Percentiles rank a stretch among this genome's conserved stretches.
Conservation (phyloP, 2,329 filamentous ascomycete species). For the Cordyceps pruinosa region DNA sequence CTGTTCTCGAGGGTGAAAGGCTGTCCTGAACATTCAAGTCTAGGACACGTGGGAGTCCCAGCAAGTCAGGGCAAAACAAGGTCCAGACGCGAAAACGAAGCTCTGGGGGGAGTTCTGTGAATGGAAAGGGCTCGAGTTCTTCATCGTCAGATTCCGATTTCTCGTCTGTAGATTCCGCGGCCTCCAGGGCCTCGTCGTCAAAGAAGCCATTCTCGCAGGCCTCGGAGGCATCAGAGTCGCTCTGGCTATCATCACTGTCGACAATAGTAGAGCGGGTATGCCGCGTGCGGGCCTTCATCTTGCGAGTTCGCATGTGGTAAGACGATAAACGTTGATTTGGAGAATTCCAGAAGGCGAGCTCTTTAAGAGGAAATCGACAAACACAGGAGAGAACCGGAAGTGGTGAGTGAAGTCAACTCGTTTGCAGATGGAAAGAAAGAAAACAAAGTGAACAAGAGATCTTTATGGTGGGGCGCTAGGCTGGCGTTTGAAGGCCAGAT, state of each 20-base stretch:
- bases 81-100: conserved; percentile 29
- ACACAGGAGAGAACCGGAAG: not conserved
- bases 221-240: not conserved
- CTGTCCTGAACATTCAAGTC: conserved; percentile 19
- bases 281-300: not conserved
- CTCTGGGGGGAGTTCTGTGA: conserved; percentile 26
- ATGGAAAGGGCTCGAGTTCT: conserved; percentile 19
- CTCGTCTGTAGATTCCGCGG: not conserved
- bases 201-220: not conserved
- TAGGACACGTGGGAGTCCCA: conserved; percentile 22
- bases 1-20: conserved; percentile 5
- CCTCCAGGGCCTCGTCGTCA: conserved; percentile 9
- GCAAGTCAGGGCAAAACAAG: conserved; percentile 25
- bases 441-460: conserved; percentile 1
- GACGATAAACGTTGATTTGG: not conserved
- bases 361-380: not conserved
- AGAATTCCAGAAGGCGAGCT: not conserved
- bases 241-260: not conserved
- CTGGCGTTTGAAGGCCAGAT: not conserved
- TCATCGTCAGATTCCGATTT: conserved; percentile 3
- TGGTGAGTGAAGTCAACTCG: not conserved
- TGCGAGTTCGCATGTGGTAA: not conserved
- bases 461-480: not conserved
- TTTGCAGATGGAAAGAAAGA: not conserved
- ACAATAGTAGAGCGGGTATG: not conserved